Conservation (phyloP, 2,329 filamentous ascomycete species). For the Talaromyces pinophilus region DNA sequence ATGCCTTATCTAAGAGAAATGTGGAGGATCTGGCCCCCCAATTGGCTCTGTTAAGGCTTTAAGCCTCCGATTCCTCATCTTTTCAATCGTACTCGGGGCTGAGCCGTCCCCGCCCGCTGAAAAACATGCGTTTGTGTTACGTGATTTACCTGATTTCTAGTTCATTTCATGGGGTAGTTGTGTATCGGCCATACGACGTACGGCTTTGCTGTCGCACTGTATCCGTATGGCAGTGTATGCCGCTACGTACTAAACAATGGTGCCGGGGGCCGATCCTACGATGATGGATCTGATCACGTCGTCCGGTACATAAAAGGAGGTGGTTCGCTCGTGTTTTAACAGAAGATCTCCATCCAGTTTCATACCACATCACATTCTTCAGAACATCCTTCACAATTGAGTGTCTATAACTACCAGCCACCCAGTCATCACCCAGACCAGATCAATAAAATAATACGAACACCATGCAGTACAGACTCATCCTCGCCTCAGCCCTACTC, state of each 20-base stretch:
- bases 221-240: conserved; percentile 2
- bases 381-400: background rate
- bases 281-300: background rate
- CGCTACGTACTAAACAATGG: background rate
- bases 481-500: conserved; percentile 17
- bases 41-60: background rate
- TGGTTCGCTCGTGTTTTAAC: background rate
- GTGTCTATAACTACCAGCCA: background rate
- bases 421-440: background rate
- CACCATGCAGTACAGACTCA: conserved; percentile 22
- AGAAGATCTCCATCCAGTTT: too few species aligned
- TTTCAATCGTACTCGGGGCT: conserved; percentile 3
- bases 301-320: conserved; percentile 18
- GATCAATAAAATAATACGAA: background rate
- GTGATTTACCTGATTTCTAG: conserved; percentile 6
- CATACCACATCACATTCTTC: background rate
- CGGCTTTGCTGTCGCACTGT: conserved; percentile 2
- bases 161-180: background rate
- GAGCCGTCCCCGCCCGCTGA: background rate
- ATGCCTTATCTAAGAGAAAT: background rate
- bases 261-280: conserved; percentile 7
- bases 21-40: background rate
- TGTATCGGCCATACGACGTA: conserved; percentile 1
- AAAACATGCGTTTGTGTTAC: background rate
- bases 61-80: background rate